Evolutionary conservation across 805 yeast genomes (phyloP).

Genomic region (Barnettozyma populi): DNA sequence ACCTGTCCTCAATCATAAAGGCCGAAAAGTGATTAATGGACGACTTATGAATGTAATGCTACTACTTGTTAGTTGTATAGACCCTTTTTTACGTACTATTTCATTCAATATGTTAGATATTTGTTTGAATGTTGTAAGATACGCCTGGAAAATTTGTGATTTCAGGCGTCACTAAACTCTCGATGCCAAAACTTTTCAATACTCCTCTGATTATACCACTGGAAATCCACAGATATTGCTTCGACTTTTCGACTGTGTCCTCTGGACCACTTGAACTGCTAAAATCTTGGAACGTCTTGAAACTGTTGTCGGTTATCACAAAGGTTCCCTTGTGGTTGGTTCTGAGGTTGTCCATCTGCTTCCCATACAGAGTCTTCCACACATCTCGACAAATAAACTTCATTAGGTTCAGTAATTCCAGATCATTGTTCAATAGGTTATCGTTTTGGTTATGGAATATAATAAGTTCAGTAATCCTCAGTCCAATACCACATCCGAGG

Average conservation of each 20-base stretch:
- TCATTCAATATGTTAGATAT: conserved; percentile 1
- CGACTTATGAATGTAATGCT: not conserved
- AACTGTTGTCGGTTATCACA: conserved; percentile 67
- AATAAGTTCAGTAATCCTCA: conserved; percentile 45
- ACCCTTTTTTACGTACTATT: not conserved
- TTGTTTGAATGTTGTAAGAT: conserved; percentile 66
- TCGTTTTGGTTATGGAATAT: conserved; percentile 41
- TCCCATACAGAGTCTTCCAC: conserved; percentile 75
- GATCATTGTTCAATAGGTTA: conserved; percentile 37
- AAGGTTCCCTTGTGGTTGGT: conserved; percentile 88
- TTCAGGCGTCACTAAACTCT: conserved; percentile 61
- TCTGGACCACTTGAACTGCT: conserved; percentile 37
- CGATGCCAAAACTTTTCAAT: conserved; percentile 61
- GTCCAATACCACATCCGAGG: conserved; percentile 68
- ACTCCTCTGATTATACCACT: conserved; percentile 74
- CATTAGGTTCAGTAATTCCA: conserved; percentile 75
- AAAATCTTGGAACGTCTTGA: conserved; percentile 49
- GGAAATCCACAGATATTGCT: conserved; percentile 60
- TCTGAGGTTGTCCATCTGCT: conserved; percentile 86
- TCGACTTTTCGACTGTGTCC: conserved; percentile 40
- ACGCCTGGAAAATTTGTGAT: conserved; percentile 57
- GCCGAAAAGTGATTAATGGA: conserved; percentile 6
- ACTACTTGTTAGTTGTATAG: not conserved
- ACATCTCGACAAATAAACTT: conserved; percentile 90
- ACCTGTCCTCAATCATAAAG: conserved; percentile 41